Evolutionary conservation across 129 eudicot genomes (phyloP).

Genomic region (Solidago caesia): DNA sequence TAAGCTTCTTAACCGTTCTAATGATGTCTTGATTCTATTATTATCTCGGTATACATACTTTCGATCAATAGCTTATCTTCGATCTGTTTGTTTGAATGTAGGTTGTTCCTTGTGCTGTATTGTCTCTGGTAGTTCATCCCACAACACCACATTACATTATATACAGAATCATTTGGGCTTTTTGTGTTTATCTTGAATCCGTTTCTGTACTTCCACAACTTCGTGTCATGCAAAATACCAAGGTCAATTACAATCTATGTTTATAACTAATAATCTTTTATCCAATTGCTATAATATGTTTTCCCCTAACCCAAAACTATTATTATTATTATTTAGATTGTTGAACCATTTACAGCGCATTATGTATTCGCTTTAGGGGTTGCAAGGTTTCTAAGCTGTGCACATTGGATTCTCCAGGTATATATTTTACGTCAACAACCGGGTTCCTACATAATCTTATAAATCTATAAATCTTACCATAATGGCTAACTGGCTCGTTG

Average conservation of each 20-base stretch:
- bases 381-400: constrained; percentile 62
- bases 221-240: constrained; percentile 53
- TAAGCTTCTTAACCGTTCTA: constrained; percentile 14
- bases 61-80: background rate
- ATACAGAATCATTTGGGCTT: constrained; percentile 52
- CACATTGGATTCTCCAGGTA: constrained; percentile 59
- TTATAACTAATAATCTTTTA: background rate
- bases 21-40: background rate
- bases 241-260: constrained; percentile 23
- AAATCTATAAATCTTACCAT: background rate
- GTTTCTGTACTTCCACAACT: constrained; percentile 67
- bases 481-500: background rate
- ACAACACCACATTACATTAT: constrained; percentile 41
- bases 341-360: constrained; percentile 71
- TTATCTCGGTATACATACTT: background rate
- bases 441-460: background rate
- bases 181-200: constrained; percentile 56
- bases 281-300: background rate
- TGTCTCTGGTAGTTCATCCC: constrained; percentile 45
- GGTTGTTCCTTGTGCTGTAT: constrained; percentile 51
- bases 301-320: background rate
- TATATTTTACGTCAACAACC: background rate
- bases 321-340: constrained; percentile 36
- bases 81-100: constrained; percentile 22
- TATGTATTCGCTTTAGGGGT: constrained; percentile 65